phyloP scores from a whole-genome alignment of 2,329 filamentous ascomycete species.

The Rhinocladiella mackenziei region DNA sequence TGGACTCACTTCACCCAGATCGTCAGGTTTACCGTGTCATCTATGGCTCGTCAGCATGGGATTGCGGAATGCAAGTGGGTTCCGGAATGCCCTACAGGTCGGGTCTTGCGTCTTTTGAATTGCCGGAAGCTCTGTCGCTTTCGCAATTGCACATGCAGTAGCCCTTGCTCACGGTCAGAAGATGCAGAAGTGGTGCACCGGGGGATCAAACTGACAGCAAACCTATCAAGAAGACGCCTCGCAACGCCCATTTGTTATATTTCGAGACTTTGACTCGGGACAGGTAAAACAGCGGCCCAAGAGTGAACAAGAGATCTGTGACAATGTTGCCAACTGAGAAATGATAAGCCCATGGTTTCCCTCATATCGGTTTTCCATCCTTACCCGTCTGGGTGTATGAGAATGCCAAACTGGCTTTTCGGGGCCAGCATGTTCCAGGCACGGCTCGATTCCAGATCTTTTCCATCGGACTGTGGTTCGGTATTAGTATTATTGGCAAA shows the following conservation, averaged over 20 bases:
- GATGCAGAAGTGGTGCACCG: background rate
- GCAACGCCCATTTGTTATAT: conserved; percentile 9
- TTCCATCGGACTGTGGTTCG: background rate
- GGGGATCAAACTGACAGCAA: background rate
- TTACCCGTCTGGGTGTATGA: conserved; percentile 8
- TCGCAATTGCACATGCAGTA: conserved; percentile 10
- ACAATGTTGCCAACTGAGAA: conserved; percentile 3
- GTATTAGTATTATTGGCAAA: no score
- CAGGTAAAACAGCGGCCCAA: conserved; percentile 8
- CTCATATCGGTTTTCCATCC: background rate
- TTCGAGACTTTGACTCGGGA: conserved; percentile 6
- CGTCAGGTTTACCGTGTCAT: background rate
- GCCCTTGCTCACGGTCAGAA: background rate
- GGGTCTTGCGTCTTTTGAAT: conserved; percentile 2
- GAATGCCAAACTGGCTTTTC: background rate
- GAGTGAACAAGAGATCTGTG: conserved; percentile 9
- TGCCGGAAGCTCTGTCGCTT: conserved; percentile 2
- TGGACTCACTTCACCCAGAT: background rate
- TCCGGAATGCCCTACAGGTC: conserved; percentile 1
- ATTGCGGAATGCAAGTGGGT: background rate
- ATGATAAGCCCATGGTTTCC: background rate
- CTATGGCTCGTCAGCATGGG: background rate
- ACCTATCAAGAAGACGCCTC: conserved; percentile 7
- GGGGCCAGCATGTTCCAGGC: conserved; percentile 2
- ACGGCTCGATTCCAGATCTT: conserved; percentile 1